phyloP scores from a whole-genome alignment of 2,329 filamentous ascomycete genomes.

The Cladophialophora psammophila region DNA sequence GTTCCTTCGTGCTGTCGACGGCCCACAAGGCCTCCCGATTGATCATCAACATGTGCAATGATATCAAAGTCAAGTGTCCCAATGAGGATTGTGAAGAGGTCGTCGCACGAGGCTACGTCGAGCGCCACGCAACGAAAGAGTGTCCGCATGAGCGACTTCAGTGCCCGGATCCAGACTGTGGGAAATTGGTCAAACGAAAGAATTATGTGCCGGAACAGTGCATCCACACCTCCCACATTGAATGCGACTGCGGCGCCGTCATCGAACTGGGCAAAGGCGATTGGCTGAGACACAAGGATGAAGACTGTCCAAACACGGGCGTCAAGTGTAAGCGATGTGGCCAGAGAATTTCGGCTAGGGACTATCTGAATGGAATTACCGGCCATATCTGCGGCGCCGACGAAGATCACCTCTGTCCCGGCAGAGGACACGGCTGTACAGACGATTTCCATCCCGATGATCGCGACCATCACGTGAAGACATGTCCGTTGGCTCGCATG shows the following conservation, averaged over 20 bases:
- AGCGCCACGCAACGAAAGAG: slow-evolving; percentile 67
- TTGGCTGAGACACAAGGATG: slow-evolving; percentile 40
- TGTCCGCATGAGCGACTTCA: slow-evolving; percentile 63
- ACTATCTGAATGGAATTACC: slow-evolving; percentile 30
- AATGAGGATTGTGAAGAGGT: slow-evolving; percentile 64
- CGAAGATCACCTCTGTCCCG: slow-evolving; percentile 38
- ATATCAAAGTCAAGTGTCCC: slow-evolving; percentile 66
- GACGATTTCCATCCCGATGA: slow-evolving; percentile 49
- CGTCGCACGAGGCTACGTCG: slow-evolving; percentile 63
- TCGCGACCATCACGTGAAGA: slow-evolving; percentile 53
- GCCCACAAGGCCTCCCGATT: slow-evolving; percentile 60
- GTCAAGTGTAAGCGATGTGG: slow-evolving; percentile 32
- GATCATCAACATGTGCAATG: slow-evolving; percentile 67
- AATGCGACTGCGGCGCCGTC: slow-evolving; percentile 41
- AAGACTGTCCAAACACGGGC: slow-evolving; percentile 39
- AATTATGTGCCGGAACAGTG: slow-evolving; percentile 49
- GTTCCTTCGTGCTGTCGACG: slow-evolving; percentile 52
- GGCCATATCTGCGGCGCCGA: slow-evolving; percentile 42
- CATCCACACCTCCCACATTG: slow-evolving; percentile 39
- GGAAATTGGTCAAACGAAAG: slow-evolving; percentile 61
- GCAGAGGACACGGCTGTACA: slow-evolving; percentile 51
- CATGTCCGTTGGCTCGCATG: slow-evolving; percentile 60
- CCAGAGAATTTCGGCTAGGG: slow-evolving; percentile 33
- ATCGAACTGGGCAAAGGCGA: slow-evolving; percentile 39
- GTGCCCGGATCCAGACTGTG: slow-evolving; percentile 60